Evolutionary conservation across 352 stramenopile genomes (phyloP).

Genomic region (Albugo candida): DNA sequence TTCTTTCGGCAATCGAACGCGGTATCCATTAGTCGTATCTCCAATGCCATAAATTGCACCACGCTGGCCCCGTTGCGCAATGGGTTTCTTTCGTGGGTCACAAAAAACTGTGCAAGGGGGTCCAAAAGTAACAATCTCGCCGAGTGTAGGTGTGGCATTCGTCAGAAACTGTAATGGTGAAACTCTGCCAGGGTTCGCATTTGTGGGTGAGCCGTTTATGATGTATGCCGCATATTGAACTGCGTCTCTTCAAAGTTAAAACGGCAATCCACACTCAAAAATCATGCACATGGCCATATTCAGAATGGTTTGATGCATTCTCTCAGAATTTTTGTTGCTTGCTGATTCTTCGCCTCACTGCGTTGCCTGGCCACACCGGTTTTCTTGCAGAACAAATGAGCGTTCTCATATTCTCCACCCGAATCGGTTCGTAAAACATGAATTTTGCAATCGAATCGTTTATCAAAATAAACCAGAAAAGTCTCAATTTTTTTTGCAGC

Average conservation of each 20-base stretch:
- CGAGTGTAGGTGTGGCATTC: neutral
- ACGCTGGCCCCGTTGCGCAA: neutral
- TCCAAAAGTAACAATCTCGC: slow-evolving; percentile 3
- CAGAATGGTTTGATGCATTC: slow-evolving; percentile 15
- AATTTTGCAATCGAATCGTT: neutral
- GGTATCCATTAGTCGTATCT: slow-evolving; percentile 7
- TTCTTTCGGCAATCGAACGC: slow-evolving; percentile 1
- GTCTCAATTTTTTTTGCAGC: neutral
- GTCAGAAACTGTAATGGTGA: slow-evolving; percentile 5
- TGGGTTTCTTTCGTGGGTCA: neutral
- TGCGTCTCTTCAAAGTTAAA: slow-evolving; percentile 3
- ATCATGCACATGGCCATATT: slow-evolving; percentile 16
- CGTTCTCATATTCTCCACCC: slow-evolving; percentile 11
- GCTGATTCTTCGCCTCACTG: slow-evolving; percentile 12
- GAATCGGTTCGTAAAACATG: slow-evolving; percentile 2
- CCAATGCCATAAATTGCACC: slow-evolving; percentile 5
- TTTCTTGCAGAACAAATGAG: slow-evolving; percentile 13
- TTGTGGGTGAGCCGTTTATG: neutral
- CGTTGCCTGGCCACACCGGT: slow-evolving; percentile 9
- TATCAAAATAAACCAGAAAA: neutral
- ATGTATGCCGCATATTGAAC: neutral
- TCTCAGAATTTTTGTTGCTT: slow-evolving; percentile 13
- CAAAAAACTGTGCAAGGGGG: slow-evolving; percentile 4
- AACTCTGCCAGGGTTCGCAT: neutral
- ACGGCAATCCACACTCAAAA: slow-evolving; percentile 10